Base-by-base conservation (phyloP, 495 filamentous ascomycete genomes). In the Penicillium cinerascens region DNA sequence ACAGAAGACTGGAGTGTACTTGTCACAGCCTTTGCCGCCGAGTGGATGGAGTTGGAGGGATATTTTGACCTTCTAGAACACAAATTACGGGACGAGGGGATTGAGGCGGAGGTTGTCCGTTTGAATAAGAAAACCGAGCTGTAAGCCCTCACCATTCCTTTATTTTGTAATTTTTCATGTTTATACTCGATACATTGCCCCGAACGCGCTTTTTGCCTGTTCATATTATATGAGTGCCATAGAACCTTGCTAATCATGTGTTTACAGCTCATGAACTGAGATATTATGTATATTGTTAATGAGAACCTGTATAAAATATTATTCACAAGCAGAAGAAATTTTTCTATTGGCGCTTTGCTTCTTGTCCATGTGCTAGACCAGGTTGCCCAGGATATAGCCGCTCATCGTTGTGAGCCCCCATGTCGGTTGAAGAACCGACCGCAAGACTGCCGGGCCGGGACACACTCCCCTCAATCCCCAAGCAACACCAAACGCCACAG, bases 31-130 rank as follows among this genome's bases (percentile, higher is more conserved):
- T 98, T 97, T 78, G 81, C 86, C 38, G 88, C 85, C 0, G 93
- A 96, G 68, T 97, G 91, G 90, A 83, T 98, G 84, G 93, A 95
- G 50, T 63, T 96, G 55, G 91, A 93, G 52, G 86, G 84, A 2
- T 84, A 56, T 21, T 58, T 64, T 29, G 53, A 51, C 7, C 41
- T 57, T 13, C 4, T 33, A 10, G 43, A 36, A 11, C 29, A 17
- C 27, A 44, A 27, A 21, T 23, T 37, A 37, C 51, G 47, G 41
- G 42, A 53, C 9, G 59, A 59, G 35, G 54, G 50, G 6, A 21
- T 27, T n/a, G 51, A 63, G 38, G 44, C 38, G 44, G 55, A 64
- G 35, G 58, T 57, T 16, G 56, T 54, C n/a, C 46, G 47, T 22
- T 35, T 64, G 26, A 54, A 55, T 44, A 67, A 63, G 38, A 73